These are phyloP conservation scores for Aquanectria penicillioides DNA, from an alignment of 2,329 filamentous ascomycete genomes.

Conservation along the genomic window DNA sequence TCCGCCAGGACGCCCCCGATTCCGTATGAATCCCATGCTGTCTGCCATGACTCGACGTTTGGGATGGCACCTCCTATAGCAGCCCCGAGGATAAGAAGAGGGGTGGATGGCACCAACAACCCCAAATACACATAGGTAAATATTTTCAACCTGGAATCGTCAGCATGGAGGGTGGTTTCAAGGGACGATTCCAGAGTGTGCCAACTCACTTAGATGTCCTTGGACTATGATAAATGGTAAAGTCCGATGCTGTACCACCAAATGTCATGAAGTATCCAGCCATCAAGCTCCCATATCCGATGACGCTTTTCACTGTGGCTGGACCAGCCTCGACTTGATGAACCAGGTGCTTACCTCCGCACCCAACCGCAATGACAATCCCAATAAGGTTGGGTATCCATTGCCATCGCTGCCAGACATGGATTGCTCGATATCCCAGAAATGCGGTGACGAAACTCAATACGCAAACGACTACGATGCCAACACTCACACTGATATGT, in stretches of 20 bases:
- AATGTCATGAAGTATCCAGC: slow-evolving; percentile 66
- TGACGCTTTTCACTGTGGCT: slow-evolving; percentile 49
- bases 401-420: slow-evolving; percentile 64
- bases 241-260: slow-evolving; percentile 65
- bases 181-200: slow-evolving; percentile 25
- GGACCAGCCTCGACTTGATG: slow-evolving; percentile 55
- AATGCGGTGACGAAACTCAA: slow-evolving; percentile 64
- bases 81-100: slow-evolving; percentile 51
- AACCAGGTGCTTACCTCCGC: slow-evolving; percentile 59
- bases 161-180: slow-evolving; percentile 41
- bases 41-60: slow-evolving; percentile 43
- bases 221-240: slow-evolving; percentile 61
- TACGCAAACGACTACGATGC: slow-evolving; percentile 64
- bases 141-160: slow-evolving; percentile 40
- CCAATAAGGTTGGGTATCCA: slow-evolving; percentile 66
- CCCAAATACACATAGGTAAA: slow-evolving; percentile 57
- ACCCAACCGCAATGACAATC: slow-evolving; percentile 62
- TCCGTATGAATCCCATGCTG: slow-evolving; percentile 41
- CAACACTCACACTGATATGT: slow-evolving; percentile 61
- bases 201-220: slow-evolving; percentile 32
- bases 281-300: slow-evolving; percentile 58
- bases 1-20: slow-evolving; percentile 45
- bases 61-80: slow-evolving; percentile 50
- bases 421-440: slow-evolving; percentile 63
- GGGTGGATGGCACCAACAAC: slow-evolving; percentile 50